These are phyloP conservation scores for Podila minutissima DNA, from an alignment of 192 early-diverging fungal genomes.

Conservation along the genomic window DNA sequence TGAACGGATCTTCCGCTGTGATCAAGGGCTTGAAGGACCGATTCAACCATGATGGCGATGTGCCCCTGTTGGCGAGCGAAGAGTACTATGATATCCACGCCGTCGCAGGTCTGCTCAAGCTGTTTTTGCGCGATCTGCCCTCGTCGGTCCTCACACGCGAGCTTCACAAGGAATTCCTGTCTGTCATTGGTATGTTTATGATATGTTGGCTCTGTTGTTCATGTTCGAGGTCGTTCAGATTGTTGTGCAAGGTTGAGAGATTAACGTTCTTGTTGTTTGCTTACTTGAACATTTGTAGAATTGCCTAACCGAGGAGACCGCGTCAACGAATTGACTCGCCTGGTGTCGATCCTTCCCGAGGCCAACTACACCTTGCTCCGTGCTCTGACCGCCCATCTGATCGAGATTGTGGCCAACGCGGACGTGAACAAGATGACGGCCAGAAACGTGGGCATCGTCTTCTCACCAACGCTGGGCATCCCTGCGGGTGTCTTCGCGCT, in stretches of 20 bases:
- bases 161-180: constrained; percentile 82
- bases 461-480: constrained; percentile 93
- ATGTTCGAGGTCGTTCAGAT: not conserved
- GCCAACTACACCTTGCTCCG: constrained; percentile 92
- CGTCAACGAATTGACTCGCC: constrained; percentile 81
- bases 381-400: constrained; percentile 89
- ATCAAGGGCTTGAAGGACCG: constrained; percentile 82
- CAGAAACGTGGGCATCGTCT: constrained; percentile 96
- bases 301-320: constrained; percentile 83
- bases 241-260: not conserved
- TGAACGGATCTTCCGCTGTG: constrained; percentile 79
- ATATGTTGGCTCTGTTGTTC: not conserved
- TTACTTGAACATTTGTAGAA: constrained; percentile 56
- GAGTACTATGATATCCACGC: constrained; percentile 91
- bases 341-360: constrained; percentile 83
- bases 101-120: constrained; percentile 90
- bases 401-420: constrained; percentile 85
- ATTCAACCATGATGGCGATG: constrained; percentile 88
- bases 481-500: constrained; percentile 92
- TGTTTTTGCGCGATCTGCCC: constrained; percentile 91
- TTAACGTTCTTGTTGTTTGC: not conserved
- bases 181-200: constrained; percentile 72
- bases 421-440: constrained; percentile 95
- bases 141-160: constrained; percentile 88
- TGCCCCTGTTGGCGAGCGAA: constrained; percentile 67